phyloP scores from a whole-genome alignment of 768 basidiomycete genomes.

The Tylopilus vinaceipallidus region DNA sequence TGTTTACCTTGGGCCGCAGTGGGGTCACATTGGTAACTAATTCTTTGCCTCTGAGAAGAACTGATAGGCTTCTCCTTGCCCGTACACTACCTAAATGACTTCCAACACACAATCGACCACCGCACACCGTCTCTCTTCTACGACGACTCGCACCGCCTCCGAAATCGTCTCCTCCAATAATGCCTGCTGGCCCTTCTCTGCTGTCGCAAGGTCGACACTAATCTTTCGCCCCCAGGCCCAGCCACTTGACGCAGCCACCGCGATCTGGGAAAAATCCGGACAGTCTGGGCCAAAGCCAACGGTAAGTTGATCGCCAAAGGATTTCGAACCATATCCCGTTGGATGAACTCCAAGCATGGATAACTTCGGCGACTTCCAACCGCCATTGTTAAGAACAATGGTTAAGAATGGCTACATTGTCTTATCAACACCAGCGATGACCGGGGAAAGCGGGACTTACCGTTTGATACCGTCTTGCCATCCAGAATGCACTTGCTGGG shows the following conservation, averaged over 20 bases:
- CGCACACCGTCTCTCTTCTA: conserved; percentile 59
- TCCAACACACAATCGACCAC: conserved; percentile 62
- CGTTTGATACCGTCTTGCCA: conserved; percentile 65
- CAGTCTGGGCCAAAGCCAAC: conserved; percentile 62
- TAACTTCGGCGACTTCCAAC: conserved; percentile 62
- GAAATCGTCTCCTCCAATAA: conserved; percentile 34
- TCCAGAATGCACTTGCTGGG: conserved; percentile 69
- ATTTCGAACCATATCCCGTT: conserved; percentile 46
- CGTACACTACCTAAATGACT: conserved; percentile 29
- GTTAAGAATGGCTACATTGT: conserved; percentile 61
- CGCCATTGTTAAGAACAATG: conserved; percentile 69
- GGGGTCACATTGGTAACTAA: no score
- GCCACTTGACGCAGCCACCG: conserved; percentile 64
- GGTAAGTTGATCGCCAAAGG: conserved; percentile 47
- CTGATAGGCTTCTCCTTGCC: no score
- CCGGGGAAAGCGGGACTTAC: conserved; percentile 39
- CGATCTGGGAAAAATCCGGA: conserved; percentile 62
- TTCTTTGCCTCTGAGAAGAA: no score
- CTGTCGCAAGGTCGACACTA: conserved; percentile 24
- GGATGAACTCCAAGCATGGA: conserved; percentile 70
- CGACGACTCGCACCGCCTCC: conserved; percentile 55
- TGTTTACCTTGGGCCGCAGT: no score
- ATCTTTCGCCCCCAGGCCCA: conserved; percentile 58
- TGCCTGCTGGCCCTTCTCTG: conserved; percentile 23
- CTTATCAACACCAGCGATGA: not conserved